Conservation (phyloP, 306 rosid species). For the Vicia villosa region DNA sequence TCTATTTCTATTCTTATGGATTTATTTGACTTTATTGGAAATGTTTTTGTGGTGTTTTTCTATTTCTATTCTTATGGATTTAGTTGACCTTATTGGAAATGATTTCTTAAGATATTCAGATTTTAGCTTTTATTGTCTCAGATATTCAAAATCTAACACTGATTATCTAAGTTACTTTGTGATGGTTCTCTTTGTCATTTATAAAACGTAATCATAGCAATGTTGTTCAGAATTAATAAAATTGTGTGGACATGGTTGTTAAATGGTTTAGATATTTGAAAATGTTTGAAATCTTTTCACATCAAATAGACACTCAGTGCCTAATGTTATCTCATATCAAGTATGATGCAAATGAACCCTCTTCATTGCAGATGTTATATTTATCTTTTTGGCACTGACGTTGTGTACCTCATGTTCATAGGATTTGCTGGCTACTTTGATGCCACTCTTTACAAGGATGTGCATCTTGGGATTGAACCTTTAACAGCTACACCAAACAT, state of each 20-base stretch:
- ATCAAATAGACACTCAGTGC: neutral
- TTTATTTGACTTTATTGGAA: neutral
- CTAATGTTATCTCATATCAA: neutral
- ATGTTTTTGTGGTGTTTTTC: too few relatives aligned
- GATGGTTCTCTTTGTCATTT: neutral
- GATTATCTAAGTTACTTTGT: neutral
- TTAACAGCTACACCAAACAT: constrained; percentile 89
- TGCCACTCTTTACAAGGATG: constrained; percentile 75
- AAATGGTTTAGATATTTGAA: constrained; percentile 18
- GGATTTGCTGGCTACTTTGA: constrained; percentile 98
- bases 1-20: constrained; percentile 8
- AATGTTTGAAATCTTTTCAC: neutral
- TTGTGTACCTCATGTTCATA: constrained; percentile 35
- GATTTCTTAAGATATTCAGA: neutral
- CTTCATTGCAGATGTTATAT: neutral
- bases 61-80: too few relatives aligned
- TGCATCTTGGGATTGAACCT: constrained; percentile 95
- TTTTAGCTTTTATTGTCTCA: neutral
- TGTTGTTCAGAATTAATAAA: neutral
- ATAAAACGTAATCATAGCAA: neutral
- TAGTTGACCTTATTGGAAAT: too few relatives aligned
- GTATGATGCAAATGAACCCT: neutral
- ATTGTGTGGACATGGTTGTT: neutral
- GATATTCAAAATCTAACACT: neutral
- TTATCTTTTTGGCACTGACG: constrained; percentile 29